Percentiles rank a stretch among this genome's conserved stretches.
These are phyloP conservation scores for Mentha longifolia DNA, from an alignment of 257 asterid species.

Conservation along the genomic window DNA sequence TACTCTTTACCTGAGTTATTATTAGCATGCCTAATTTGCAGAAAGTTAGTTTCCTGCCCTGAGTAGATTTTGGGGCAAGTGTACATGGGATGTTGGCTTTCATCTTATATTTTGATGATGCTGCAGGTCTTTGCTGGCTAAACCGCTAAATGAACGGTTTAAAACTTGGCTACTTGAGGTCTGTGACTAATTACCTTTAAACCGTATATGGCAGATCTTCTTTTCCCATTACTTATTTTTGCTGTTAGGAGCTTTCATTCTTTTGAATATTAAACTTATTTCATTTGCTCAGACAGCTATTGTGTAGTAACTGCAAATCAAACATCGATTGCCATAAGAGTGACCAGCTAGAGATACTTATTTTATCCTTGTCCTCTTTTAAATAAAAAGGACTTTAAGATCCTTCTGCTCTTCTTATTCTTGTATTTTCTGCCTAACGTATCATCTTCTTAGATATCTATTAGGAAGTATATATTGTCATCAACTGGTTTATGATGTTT, in stretches of 20 bases:
- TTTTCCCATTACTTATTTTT: not conserved
- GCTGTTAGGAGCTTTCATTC: constrained; percentile 12
- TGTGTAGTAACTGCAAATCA: constrained; percentile 10
- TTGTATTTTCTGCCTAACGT: not conserved
- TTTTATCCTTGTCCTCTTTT: constrained; percentile 15
- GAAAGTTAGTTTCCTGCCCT: constrained; percentile 17
- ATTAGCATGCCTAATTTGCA: constrained; percentile 15
- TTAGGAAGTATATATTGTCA: not conserved
- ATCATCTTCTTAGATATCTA: constrained; percentile 8
- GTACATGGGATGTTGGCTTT: too few species aligned
- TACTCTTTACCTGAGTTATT: constrained; percentile 1
- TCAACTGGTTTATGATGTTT: constrained; percentile 39
- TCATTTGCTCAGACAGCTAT: not conserved
- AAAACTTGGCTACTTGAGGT: constrained; percentile 72
- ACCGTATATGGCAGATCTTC: not conserved
- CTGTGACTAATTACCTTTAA: constrained; percentile 30
- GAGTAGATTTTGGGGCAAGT: not conserved
- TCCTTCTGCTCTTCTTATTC: not conserved
- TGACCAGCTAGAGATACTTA: not conserved
- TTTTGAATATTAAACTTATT: constrained; percentile 5
- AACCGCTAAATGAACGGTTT: constrained; percentile 77
- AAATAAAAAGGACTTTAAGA: not conserved
- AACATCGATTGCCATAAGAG: not conserved
- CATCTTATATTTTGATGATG: constrained; percentile 32
- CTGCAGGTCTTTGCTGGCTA: constrained; percentile 61